Percentiles rank a stretch among this genome's conserved stretches.
These are phyloP conservation scores for Botrytis porri DNA, from an alignment of 2,329 filamentous ascomycete species.

Conservation along the genomic window DNA sequence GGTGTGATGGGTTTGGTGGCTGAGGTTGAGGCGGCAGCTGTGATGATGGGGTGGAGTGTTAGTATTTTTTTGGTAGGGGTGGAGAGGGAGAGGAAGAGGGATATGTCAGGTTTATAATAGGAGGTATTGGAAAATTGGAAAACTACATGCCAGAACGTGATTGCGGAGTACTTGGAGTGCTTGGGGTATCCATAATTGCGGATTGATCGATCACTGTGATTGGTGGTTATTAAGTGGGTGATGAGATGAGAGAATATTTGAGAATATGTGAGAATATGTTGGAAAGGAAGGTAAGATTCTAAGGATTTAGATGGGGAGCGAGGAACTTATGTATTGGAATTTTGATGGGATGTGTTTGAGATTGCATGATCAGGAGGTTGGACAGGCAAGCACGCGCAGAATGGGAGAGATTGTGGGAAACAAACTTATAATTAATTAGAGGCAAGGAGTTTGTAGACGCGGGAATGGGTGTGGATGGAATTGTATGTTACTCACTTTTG, in stretches of 20 bases:
- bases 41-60: not conserved
- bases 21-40: not conserved
- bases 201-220: not conserved
- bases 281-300: not conserved
- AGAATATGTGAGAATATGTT: not conserved
- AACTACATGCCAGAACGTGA: not conserved
- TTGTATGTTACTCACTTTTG: not conserved
- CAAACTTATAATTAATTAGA: not conserved
- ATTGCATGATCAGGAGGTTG: not conserved
- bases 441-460: not conserved
- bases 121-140: not conserved
- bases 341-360: not conserved
- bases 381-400: no score
- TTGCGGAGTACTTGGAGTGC: not conserved
- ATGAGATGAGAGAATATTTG: not conserved
- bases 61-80: not conserved
- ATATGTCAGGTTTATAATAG: no score
- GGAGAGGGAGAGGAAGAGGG: no score
- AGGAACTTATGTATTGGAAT: not conserved
- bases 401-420: not conserved
- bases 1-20: not conserved
- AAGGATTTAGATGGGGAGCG: fast-evolving
- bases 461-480: not conserved
- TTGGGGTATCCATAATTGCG: not conserved
- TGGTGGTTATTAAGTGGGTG: not conserved